A percentile compares a stretch with the other conserved stretches of the same genome.
phyloP scores from a whole-genome alignment of 1,139 yeast species.

The Diutina rugosa region DNA sequence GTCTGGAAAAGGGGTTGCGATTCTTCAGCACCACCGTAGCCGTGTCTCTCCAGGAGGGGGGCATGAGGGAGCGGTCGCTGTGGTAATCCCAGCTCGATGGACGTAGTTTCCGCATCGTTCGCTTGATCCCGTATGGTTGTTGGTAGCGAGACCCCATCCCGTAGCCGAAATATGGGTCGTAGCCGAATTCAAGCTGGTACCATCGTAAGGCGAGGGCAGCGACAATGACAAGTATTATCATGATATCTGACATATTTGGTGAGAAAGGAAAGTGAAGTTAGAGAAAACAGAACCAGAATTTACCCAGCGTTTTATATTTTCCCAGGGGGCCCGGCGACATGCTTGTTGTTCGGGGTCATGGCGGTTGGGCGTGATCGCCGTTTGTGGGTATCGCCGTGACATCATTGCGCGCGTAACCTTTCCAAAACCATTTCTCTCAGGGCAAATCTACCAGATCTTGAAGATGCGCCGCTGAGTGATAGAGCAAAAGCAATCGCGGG shows the following conservation, averaged over 20 bases:
- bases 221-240: background rate
- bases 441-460: background rate
- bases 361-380: background rate
- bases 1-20: background rate
- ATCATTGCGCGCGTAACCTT: background rate
- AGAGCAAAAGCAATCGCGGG: background rate
- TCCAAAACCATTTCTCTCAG: background rate
- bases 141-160: background rate
- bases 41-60: background rate
- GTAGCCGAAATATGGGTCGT: background rate
- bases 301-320: background rate
- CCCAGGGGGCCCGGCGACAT: background rate
- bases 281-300: background rate
- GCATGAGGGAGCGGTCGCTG: background rate
- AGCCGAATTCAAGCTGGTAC: background rate
- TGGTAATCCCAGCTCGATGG: background rate
- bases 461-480: background rate
- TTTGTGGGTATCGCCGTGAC: background rate
- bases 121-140: background rate
- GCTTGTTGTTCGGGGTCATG: background rate
- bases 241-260: background rate
- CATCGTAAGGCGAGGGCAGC: background rate
- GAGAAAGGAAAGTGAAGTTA: background rate
- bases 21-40: background rate
- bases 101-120: background rate